Evolutionary conservation across 768 basidiomycete genomes (phyloP), one percentile per base, ranked within the genome.

Genomic region (Boletus patriciae): DNA sequence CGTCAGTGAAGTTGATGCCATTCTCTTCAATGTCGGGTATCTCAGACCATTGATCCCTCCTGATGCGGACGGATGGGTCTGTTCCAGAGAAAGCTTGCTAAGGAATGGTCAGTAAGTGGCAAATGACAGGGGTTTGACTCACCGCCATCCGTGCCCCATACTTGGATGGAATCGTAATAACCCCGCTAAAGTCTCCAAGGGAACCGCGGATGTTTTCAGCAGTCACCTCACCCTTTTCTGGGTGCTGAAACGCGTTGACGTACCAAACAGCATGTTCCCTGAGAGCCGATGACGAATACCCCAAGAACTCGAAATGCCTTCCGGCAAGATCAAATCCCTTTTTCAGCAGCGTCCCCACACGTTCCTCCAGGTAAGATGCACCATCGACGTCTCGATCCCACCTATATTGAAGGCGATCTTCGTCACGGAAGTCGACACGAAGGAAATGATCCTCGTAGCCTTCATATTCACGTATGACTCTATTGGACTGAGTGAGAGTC

Each of bases 231-330:
- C 78, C 80, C 31, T 74, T 74, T 10, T 67, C 66, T 4, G 73
- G 69, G 58, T 82, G 76, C 12, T 73, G 16, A 70, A 93, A 92
- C 0, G 86, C 82, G 44, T 74, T 77, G 66, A 93, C 74, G 60
- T 88, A 92, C 91, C 92, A 94, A 8, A 93, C 91, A 0, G 88
- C 81, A 64, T 94, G 92, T 55, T 88, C 82, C 27, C 86, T 82
- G 18, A 94, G 73, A 5, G 92, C 84, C 2, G 92, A 92, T 42
- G 74, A 80, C 0, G 92, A 94, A 64, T 93, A 93, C 0, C 86
- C 92, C 31, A 94, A 75, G 66, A 94, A 93, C 57, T 93, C 83
- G 58, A 91, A 94, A 7, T 71, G 65, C 38, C 86, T 81, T 1
- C 89, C 89, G 9, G 82, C 92, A 29, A 94, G 77, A 33, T 77